phyloP scores from a whole-genome alignment of 495 filamentous ascomycete genomes.

The Hypomontagnella monticulosa region DNA sequence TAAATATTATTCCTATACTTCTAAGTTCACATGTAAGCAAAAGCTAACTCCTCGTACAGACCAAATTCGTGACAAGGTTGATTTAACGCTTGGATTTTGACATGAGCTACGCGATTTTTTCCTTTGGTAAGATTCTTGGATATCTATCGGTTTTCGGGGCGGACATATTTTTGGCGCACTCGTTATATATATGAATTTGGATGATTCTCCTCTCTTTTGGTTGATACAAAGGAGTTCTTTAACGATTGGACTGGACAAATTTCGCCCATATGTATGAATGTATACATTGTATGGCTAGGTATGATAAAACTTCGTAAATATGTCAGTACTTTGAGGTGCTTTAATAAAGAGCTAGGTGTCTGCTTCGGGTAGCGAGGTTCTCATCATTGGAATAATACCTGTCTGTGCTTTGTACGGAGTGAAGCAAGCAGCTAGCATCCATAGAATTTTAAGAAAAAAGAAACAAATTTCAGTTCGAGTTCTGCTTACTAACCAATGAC shows the following conservation, averaged over 20 bases:
- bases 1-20: slow-evolving; percentile 31
- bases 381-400: background rate
- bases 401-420: too few species aligned
- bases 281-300: slow-evolving; percentile 3
- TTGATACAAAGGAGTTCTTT: slow-evolving; percentile 19
- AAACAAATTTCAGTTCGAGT: too few species aligned
- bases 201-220: slow-evolving; percentile 32
- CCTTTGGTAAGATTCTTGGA: background rate
- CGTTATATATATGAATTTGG: slow-evolving; percentile 21
- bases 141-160: background rate
- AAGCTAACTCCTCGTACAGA: slow-evolving; percentile 29
- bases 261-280: background rate
- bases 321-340: background rate
- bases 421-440: too few species aligned
- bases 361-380: background rate
- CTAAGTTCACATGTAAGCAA: background rate
- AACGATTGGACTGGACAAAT: slow-evolving; percentile 14
- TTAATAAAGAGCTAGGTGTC: slow-evolving; percentile 5
- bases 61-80: slow-evolving; percentile 48
- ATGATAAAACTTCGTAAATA: slow-evolving; percentile 13
- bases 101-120: background rate
- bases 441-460: too few species aligned
- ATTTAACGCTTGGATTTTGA: slow-evolving; percentile 41
- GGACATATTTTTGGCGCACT: slow-evolving; percentile 8
- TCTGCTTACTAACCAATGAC: too few species aligned